Conservation (phyloP, 2,329 filamentous ascomycete genomes). For the Zalaria sp. region DNA sequence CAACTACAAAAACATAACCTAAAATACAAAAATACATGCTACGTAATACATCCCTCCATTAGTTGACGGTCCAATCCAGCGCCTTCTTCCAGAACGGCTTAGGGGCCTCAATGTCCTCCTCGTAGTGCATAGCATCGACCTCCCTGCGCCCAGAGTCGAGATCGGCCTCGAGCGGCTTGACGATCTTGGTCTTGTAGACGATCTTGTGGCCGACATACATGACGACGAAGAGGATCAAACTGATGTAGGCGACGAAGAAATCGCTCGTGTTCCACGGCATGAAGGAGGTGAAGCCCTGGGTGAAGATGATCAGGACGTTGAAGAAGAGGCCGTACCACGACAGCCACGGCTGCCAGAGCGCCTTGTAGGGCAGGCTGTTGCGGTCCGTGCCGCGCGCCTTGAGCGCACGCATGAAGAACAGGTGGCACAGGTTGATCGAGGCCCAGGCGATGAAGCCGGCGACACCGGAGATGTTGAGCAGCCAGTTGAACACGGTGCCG, state of each 20-base stretch:
- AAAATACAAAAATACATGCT: background rate
- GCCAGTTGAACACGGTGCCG: conserved; percentile 57
- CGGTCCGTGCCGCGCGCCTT: conserved; percentile 54
- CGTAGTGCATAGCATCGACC: conserved; percentile 19
- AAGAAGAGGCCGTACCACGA: conserved; percentile 53
- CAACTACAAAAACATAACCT: too few relatives aligned
- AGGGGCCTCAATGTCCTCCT: conserved; percentile 9
- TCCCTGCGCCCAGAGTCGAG: conserved; percentile 25
- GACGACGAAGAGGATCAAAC: conserved; percentile 55
- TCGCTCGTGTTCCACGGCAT: conserved; percentile 51
- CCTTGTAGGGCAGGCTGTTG: conserved; percentile 55
- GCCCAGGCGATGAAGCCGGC: conserved; percentile 53
- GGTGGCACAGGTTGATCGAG: conserved; percentile 57
- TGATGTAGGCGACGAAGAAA: conserved; percentile 63
- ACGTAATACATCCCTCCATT: background rate
- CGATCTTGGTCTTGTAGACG: conserved; percentile 30
- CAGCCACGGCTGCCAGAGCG: conserved; percentile 52
- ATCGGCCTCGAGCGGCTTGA: conserved; percentile 27
- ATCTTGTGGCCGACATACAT: conserved; percentile 62
- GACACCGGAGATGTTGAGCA: conserved; percentile 44
- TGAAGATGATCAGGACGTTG: conserved; percentile 24
- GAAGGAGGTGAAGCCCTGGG: conserved; percentile 33
- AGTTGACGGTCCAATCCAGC: too few relatives aligned
- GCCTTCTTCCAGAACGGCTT: too few relatives aligned
- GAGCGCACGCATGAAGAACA: conserved; percentile 55